Evolutionary conservation across 768 basidiomycete genomes (phyloP).

Genomic region (Mycena albidolilacea): DNA sequence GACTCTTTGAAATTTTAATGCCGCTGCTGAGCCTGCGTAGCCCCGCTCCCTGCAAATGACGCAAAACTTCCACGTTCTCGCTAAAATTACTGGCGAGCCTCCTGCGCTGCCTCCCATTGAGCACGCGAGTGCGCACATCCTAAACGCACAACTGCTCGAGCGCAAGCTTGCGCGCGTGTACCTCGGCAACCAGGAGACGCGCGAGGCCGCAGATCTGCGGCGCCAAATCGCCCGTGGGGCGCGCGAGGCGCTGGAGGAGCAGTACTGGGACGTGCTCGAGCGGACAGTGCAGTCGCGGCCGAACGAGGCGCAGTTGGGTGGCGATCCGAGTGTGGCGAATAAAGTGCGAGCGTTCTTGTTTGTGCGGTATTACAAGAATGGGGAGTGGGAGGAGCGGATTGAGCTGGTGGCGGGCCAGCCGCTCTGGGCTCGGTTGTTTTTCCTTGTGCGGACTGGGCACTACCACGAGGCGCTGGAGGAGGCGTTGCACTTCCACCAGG

Average conservation of each 20-base stretch:
- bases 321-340: constrained; percentile 91
- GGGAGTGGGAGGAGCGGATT: constrained; percentile 90
- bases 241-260: constrained; percentile 87
- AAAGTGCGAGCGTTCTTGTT: constrained; percentile 91
- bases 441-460: constrained; percentile 91
- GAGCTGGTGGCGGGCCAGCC: constrained; percentile 93
- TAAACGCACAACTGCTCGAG: constrained; percentile 85
- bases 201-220: constrained; percentile 76
- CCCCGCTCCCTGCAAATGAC: constrained; percentile 71
- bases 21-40: constrained; percentile 45
- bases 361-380: constrained; percentile 82
- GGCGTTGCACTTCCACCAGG: constrained; percentile 76
- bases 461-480: constrained; percentile 85
- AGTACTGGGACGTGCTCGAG: constrained; percentile 89
- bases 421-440: constrained; percentile 95
- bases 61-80: constrained; percentile 80
- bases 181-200: constrained; percentile 75
- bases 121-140: constrained; percentile 85
- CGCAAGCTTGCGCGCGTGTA: constrained; percentile 89
- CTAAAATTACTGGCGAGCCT: constrained; percentile 84
- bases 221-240: constrained; percentile 85
- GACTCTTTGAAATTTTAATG: not conserved
- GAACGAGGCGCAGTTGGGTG: constrained; percentile 89
- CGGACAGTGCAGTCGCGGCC: constrained; percentile 86
- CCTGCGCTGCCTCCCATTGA: constrained; percentile 82